These are phyloP conservation scores for Vitis riparia DNA, from an alignment of 164 flowering plant species.

Conservation along the genomic window DNA sequence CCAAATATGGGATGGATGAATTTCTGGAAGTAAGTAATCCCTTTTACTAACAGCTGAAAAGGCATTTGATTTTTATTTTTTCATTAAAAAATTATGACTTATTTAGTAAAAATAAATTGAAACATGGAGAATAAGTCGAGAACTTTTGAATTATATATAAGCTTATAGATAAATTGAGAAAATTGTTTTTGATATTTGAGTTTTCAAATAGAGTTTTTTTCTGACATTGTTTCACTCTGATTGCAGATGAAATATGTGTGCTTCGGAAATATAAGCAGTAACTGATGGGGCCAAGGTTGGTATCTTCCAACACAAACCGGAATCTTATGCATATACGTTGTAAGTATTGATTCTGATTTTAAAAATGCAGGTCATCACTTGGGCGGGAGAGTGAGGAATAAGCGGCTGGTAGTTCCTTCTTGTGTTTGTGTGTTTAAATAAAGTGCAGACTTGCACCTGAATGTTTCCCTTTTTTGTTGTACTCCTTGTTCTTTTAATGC, in stretches of 20 bases:
- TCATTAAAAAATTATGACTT: too few relatives aligned
- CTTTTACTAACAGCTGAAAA: not conserved
- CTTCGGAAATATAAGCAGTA: conserved; percentile 63
- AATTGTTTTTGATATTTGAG: too few relatives aligned
- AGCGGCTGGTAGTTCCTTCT: not conserved
- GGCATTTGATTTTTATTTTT: too few relatives aligned
- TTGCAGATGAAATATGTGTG: conserved; percentile 75
- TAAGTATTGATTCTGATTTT: too few relatives aligned
- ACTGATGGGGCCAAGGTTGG: conserved; percentile 14
- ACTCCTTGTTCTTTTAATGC: not conserved
- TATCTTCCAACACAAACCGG: not conserved
- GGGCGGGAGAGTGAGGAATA: conserved; percentile 1
- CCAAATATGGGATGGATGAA: conserved; percentile 95
- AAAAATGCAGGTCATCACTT: not conserved
- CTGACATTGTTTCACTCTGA: conserved; percentile 1
- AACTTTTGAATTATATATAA: too few relatives aligned
- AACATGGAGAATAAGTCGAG: too few relatives aligned
- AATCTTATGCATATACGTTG: too few relatives aligned
- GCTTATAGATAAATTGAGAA: too few relatives aligned
- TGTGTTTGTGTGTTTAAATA: not conserved
- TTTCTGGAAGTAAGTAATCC: conserved; percentile 68
- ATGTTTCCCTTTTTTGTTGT: too few relatives aligned
- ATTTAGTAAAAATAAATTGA: too few relatives aligned
- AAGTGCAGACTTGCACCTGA: not conserved
- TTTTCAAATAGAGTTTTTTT: too few relatives aligned